A percentile compares a stretch with the other conserved stretches of the same genome.
Conservation (phyloP, 352 stramenopile species). For the Globisporangium middletonii region DNA sequence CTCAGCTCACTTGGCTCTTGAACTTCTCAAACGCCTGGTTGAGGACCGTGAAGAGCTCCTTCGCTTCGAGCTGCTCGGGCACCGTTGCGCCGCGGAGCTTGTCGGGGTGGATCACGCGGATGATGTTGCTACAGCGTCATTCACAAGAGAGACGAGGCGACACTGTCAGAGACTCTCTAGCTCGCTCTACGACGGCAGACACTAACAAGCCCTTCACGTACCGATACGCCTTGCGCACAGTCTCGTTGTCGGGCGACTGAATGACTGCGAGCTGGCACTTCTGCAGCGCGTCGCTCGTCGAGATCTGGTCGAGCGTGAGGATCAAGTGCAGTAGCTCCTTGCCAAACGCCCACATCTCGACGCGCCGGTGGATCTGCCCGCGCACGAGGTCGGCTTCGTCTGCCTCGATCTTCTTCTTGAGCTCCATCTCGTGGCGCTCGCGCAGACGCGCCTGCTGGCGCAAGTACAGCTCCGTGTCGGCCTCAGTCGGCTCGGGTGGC, state of each 20-base stretch:
- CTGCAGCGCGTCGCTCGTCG: slow-evolving; percentile 59
- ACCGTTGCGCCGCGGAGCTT: slow-evolving; percentile 76
- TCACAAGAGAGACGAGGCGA: neutral
- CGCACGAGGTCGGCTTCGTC: slow-evolving; percentile 76
- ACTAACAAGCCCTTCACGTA: slow-evolving; percentile 13
- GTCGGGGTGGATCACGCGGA: slow-evolving; percentile 82
- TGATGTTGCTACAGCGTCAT: slow-evolving; percentile 55
- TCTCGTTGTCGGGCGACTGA: slow-evolving; percentile 75
- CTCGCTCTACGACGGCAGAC: neutral
- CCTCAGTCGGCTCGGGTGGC: slow-evolving; percentile 60
- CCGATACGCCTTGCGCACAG: slow-evolving; percentile 78
- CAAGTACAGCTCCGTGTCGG: slow-evolving; percentile 73
- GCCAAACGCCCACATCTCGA: slow-evolving; percentile 82
- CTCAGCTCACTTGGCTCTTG: slow-evolving; percentile 40
- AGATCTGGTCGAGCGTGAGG: slow-evolving; percentile 79
- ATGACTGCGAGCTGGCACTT: slow-evolving; percentile 75
- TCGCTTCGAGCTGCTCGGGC: slow-evolving; percentile 76
- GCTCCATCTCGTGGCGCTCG: slow-evolving; percentile 73
- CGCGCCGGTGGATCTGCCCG: slow-evolving; percentile 61
- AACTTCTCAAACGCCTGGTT: slow-evolving; percentile 88
- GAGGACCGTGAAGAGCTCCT: slow-evolving; percentile 83
- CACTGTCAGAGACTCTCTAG: neutral
- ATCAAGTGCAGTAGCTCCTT: slow-evolving; percentile 84
- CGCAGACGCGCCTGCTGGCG: slow-evolving; percentile 77
- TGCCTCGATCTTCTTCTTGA: slow-evolving; percentile 75